Evolutionary conservation across 1,284 basidiomycete species (phyloP), one percentile per base, ranked within the genome.

Genomic region (Moniliella sp.): DNA sequence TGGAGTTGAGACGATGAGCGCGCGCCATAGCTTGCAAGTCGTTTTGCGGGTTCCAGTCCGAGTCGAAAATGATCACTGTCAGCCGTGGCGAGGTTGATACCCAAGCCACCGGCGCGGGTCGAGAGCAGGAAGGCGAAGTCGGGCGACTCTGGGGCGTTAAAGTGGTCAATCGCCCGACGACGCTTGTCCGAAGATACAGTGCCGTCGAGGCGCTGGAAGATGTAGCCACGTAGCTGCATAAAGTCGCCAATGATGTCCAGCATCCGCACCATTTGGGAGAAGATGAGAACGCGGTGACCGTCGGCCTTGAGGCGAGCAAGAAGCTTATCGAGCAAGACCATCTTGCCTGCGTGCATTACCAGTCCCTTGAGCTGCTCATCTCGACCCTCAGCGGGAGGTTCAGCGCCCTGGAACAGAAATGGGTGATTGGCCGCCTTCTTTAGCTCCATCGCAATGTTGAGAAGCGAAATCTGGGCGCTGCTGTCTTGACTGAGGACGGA

Each of bases 21-120:
- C 12, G 88, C 81, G 88, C 91, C 91, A 97, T 97, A 10, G 88
- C 88, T 65, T 99, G 88, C 39, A 97, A 64, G 60, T 97, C 88
- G 63, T 94, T 94, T 63, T 94, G 88, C 13, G 88, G 88, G 63
- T 94, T 88, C 82, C 81, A 68, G 52, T 65, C 63, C 33, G 52
- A 58, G 69, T 97, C 88, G 61, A 93, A 97, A 60, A 97, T 94
- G 64, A 97, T 88, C 51, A 97, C 88, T 99, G 63, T 99, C 76
- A 7, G 88, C 88, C 21, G 84, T 88, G 65, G 91, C 57, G 19
- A 57, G 44, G 27, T 55, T 57, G 45, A 58, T 59, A 11, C 55
- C 57, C 17, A 59, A 40, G 12, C 57, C 57, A 18, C 52, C 54
- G 9, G 51, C 50, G 14, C 48, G 48, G n/a, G 50, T 57, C 8